A percentile compares a stretch with the other conserved stretches of the same genome.
Conservation (phyloP, 192 early-diverging fungal species). For the Coemansia sp. region DNA sequence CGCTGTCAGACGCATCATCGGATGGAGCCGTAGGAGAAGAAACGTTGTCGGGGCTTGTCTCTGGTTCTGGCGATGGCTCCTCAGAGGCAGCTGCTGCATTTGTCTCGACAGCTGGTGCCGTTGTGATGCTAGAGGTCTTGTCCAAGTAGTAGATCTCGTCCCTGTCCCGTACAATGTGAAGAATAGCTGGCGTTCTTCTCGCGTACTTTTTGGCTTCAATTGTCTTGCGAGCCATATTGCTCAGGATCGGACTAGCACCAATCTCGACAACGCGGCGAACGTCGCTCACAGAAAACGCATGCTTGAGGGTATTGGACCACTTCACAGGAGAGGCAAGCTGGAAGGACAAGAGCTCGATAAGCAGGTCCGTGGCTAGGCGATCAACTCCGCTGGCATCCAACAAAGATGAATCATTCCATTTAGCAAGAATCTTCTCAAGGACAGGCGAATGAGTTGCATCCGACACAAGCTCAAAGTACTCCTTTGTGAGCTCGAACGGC, state of each 20-base stretch:
- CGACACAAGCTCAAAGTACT: slow-evolving; percentile 74
- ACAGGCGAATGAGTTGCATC: slow-evolving; percentile 64
- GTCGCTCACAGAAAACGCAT: slow-evolving; percentile 70
- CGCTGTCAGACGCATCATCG: slow-evolving; percentile 19
- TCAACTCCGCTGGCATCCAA: slow-evolving; percentile 60
- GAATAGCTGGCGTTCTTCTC: not conserved
- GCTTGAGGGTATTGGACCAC: slow-evolving; percentile 93
- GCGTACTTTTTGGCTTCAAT: not conserved
- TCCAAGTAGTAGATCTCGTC: slow-evolving; percentile 19
- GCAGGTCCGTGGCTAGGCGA: slow-evolving; percentile 70
- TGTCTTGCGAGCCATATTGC: slow-evolving; percentile 79
- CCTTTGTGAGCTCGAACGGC: slow-evolving; percentile 78
- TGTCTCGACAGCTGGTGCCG: slow-evolving; percentile 32
- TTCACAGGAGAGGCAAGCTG: slow-evolving; percentile 93
- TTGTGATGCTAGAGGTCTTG: slow-evolving; percentile 53
- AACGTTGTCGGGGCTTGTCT: not conserved
- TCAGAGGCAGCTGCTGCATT: not conserved
- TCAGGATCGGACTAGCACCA: slow-evolving; percentile 80
- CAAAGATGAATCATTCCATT: slow-evolving; percentile 61
- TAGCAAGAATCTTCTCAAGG: slow-evolving; percentile 65
- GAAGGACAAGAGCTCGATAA: slow-evolving; percentile 88
- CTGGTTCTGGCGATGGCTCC: not conserved
- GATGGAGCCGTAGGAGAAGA: not conserved
- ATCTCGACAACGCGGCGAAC: too few relatives aligned
- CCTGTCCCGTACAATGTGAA: slow-evolving; percentile 19